These are phyloP conservation scores for Diddensiella santjacobensis DNA, from an alignment of 805 yeast genomes.

Conservation along the genomic window DNA sequence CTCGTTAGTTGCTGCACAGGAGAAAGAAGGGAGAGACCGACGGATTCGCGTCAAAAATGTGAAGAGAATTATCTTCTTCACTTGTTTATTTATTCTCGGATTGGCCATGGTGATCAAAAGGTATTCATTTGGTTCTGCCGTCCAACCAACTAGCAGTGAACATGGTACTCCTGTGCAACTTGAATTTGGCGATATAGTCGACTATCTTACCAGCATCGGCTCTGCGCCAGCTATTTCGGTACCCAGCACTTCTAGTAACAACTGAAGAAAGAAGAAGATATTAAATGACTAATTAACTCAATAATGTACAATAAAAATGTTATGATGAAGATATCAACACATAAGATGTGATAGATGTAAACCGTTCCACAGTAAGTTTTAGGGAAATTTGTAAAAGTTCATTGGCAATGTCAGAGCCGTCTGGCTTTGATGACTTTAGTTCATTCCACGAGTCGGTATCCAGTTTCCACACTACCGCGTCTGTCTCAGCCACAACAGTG, in stretches of 20 bases:
- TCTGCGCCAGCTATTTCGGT: neutral
- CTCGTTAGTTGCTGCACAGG: conserved; percentile 22
- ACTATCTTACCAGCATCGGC: no score
- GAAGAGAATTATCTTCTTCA: conserved; percentile 11
- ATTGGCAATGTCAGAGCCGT: conserved; percentile 52
- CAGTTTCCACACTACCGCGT: conserved; percentile 67
- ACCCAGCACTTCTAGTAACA: neutral
- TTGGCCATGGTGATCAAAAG: conserved; percentile 14
- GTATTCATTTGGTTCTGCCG: neutral
- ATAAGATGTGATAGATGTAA: conserved; percentile 72
- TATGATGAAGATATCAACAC: conserved; percentile 50
- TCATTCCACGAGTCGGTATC: conserved; percentile 43
- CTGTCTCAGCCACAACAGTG: conserved; percentile 55
- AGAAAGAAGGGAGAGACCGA: conserved; percentile 20
- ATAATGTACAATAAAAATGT: no score
- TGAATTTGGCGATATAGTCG: no score
- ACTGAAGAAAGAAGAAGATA: neutral
- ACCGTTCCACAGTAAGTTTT: conserved; percentile 63
- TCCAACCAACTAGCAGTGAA: no score
- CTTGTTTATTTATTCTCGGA: conserved; percentile 12
- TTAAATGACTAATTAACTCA: neutral
- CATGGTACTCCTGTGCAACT: no score
- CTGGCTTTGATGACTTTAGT: conserved; percentile 37
- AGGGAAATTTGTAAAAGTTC: conserved; percentile 63
- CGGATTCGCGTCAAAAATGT: conserved; percentile 18